These are phyloP conservation scores for Suaeda aralocaspica DNA, from an alignment of 148 eudicot species.

Conservation along the genomic window DNA sequence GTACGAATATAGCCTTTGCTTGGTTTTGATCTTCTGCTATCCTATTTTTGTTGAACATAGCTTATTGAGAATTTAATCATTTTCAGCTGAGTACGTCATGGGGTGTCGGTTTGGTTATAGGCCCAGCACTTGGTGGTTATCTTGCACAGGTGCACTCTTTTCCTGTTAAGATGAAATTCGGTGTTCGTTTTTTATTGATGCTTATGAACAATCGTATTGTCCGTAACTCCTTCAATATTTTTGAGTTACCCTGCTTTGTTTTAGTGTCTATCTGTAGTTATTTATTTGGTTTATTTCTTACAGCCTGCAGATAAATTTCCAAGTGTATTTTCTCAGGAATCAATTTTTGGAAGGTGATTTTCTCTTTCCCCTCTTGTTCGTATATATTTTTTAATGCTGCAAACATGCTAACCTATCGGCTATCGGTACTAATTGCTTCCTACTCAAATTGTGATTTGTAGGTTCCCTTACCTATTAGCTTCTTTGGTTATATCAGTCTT, in stretches of 20 bases:
- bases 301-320: constrained; percentile 69
- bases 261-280: not conserved
- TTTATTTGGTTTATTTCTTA: not conserved
- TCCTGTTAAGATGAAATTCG: not conserved
- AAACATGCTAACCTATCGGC: not conserved
- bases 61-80: not conserved
- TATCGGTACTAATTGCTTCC: not conserved
- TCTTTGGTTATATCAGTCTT: constrained; percentile 43
- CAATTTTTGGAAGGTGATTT: constrained; percentile 53
- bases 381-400: constrained; percentile 3
- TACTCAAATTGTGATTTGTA: constrained; percentile 19
- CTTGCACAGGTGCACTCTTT: constrained; percentile 40
- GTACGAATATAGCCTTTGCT: constrained; percentile 29
- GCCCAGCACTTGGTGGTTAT: constrained; percentile 50
- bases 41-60: not conserved
- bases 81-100: constrained; percentile 40
- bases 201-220: too few relatives aligned
- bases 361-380: not conserved
- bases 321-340: constrained; percentile 36
- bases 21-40: constrained; percentile 8
- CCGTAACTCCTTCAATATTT: not conserved
- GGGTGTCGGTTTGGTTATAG: constrained; percentile 47
- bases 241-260: not conserved
- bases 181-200: not conserved
- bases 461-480: constrained; percentile 54